Evolutionary conservation across 176 grass and related monocot genomes (phyloP), one percentile per base, ranked within the genome.

Genomic region (Phoenix roebelenii): DNA sequence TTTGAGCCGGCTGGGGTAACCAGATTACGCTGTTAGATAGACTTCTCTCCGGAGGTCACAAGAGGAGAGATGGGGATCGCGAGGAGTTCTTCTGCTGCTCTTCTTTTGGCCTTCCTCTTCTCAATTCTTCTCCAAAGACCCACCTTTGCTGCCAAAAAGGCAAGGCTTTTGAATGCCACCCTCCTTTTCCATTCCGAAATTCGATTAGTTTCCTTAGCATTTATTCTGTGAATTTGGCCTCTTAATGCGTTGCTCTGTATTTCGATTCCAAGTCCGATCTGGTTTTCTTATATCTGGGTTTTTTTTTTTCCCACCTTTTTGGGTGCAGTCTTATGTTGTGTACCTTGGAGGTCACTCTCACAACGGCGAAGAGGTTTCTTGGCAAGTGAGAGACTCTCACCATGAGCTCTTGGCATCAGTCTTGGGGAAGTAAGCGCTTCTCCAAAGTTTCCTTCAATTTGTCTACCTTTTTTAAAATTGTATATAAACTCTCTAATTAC

Each of bases 301-400:
- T 39, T 2, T 2, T 12, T 44, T 44, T 44, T 12, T 12, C 1
- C 5, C 5, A 4, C 28, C 5, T 44, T 44, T 44, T 44, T 14
- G 22, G 51, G 30, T 52, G 5, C 16, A 73, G 80, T 52, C 86
- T 17, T 90, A 96, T 64, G 39, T 96, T 64, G 83, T 96, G 49
- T 96, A 96, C 59, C 91, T 96, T 59, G 91, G 86, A 7, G 69
- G 39, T 4, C 86, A 76, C 23, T 65, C 77, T 4, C 70, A 63
- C 59, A 18, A 53, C 60, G 22, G 7, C 28, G 16, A 53, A 25
- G 51, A 50, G 52, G 1, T 3, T 44, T 6, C 77, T 58, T 64
- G 32, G 74, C 64, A 68, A 16, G 77, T 77, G 50, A 32, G 57
- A 14, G 55, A 75, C 10, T 80, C 86, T 52, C 91, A 96, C 58